A percentile compares a stretch with the other conserved stretches of the same genome.
phyloP scores from a whole-genome alignment of 2,329 filamentous ascomycete species.

The Beauveria sp. region DNA sequence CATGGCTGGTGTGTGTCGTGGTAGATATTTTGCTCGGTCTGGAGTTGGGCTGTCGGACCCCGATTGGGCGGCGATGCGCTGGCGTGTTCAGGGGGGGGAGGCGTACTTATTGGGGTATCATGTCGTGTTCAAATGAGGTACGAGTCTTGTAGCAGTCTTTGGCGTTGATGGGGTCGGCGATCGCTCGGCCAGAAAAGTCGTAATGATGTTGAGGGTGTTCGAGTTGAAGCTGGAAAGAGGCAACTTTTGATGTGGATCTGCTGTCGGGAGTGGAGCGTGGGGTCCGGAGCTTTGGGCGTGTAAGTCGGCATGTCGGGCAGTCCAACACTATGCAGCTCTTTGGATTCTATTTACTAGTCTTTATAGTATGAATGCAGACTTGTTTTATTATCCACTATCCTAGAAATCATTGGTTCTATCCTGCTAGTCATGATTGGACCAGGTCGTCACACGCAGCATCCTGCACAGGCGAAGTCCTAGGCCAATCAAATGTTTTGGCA shows the following conservation, averaged over 20 bases:
- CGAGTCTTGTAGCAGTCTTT: not conserved
- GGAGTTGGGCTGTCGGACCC: not conserved
- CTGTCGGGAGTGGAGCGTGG: not conserved
- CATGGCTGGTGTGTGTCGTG: not conserved
- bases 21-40: not conserved
- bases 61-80: not conserved
- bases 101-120: not conserved
- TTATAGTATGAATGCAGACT: too few relatives aligned
- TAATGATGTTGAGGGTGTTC: not conserved
- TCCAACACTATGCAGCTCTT: not conserved
- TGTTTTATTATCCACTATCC: not conserved
- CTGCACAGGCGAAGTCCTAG: not conserved
- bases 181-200: not conserved
- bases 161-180: not conserved
- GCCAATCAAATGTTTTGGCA: not conserved
- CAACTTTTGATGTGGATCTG: not conserved
- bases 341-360: not conserved
- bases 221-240: not conserved
- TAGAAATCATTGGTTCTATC: not conserved
- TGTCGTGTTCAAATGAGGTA: not conserved
- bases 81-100: not conserved
- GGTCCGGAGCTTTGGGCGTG: not conserved
- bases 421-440: not conserved
- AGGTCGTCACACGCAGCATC: not conserved
- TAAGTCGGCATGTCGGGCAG: not conserved